Percentiles rank a stretch among this genome's conserved stretches.
Evolutionary conservation across 2,329 filamentous ascomycete genomes (phyloP).

Genomic region (Penicillium sp.): DNA sequence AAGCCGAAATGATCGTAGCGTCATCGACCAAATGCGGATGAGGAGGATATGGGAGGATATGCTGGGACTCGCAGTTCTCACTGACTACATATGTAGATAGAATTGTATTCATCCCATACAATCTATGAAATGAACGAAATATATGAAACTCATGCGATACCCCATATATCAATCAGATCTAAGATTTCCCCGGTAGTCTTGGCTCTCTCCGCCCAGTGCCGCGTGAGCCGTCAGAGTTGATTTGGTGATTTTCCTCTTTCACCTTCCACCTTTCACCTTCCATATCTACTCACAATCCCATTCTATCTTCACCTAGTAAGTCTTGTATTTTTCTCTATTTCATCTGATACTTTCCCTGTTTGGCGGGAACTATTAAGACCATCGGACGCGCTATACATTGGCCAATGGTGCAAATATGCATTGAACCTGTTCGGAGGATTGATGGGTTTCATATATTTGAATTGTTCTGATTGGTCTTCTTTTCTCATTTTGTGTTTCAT

Average conservation of each 20-base stretch:
- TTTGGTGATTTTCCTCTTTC: not conserved
- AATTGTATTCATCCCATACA: not conserved
- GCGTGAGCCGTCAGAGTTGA: slow-evolving; percentile 6
- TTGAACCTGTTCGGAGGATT: not conserved
- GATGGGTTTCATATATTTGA: not conserved
- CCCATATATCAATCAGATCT: not conserved
- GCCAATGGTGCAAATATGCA: not conserved
- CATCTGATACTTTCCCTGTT: not conserved
- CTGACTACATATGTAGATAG: not conserved
- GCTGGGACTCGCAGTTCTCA: not conserved
- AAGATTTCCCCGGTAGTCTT: slow-evolving; percentile 3
- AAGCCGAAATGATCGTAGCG: not conserved
- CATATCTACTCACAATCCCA: not conserved
- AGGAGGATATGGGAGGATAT: not conserved
- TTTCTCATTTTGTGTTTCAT: not conserved
- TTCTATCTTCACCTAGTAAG: not conserved
- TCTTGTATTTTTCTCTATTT: not conserved
- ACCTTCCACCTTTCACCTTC: not conserved
- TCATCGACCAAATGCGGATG: slow-evolving; percentile 4
- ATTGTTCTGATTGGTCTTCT: not conserved
- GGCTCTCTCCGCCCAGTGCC: slow-evolving; percentile 11
- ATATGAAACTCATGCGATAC: not conserved
- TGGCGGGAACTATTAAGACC: not conserved
- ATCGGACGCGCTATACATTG: not conserved
- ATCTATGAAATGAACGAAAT: not conserved